Evolutionary conservation across 129 eudicot genomes (phyloP).

Genomic region (Centaurea solstitialis): DNA sequence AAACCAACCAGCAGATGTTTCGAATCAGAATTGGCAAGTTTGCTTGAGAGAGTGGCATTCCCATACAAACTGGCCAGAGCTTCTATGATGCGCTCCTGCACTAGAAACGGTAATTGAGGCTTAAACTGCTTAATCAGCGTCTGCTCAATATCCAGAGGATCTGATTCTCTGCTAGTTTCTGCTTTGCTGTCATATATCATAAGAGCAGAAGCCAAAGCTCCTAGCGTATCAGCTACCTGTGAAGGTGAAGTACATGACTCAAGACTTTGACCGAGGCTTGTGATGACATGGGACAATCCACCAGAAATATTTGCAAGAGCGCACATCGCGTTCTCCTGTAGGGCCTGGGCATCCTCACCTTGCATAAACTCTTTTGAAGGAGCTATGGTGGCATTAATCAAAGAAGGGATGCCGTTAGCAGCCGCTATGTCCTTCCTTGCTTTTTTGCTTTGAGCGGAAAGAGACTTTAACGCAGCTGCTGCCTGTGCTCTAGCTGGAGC

Average conservation of each 20-base stretch:
- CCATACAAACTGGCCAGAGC: conserved; percentile 99
- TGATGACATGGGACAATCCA: conserved; percentile 92
- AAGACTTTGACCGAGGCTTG: conserved; percentile 98
- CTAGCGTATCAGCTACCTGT: conserved; percentile 94
- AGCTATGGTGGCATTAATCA: conserved; percentile 98
- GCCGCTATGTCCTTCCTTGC: conserved; percentile 83
- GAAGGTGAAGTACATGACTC: conserved; percentile 90
- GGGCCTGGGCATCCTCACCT: conserved; percentile 97
- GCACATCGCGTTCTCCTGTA: conserved; percentile 99
- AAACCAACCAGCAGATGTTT: conserved; percentile 92
- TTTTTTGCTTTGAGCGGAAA: conserved; percentile 94
- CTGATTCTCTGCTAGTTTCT: conserved; percentile 78
- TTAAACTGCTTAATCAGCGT: conserved; percentile 80
- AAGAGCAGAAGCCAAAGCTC: conserved; percentile 99
- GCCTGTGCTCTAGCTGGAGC: conserved; percentile 96
- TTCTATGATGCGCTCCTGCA: conserved; percentile 97
- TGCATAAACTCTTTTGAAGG: conserved; percentile 99
- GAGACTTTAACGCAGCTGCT: conserved; percentile 93
- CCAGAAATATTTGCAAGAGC: conserved; percentile 99
- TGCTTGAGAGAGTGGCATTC: conserved; percentile 63
- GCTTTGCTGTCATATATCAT: conserved; percentile 96
- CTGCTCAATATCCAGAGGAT: conserved; percentile 82
- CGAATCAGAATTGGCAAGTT: conserved; percentile 83
- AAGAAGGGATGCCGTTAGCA: conserved; percentile 85
- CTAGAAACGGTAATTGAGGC: conserved; percentile 75